phyloP scores from a whole-genome alignment of 2,329 filamentous ascomycete species.

The Fragosphaeria purpurea region DNA sequence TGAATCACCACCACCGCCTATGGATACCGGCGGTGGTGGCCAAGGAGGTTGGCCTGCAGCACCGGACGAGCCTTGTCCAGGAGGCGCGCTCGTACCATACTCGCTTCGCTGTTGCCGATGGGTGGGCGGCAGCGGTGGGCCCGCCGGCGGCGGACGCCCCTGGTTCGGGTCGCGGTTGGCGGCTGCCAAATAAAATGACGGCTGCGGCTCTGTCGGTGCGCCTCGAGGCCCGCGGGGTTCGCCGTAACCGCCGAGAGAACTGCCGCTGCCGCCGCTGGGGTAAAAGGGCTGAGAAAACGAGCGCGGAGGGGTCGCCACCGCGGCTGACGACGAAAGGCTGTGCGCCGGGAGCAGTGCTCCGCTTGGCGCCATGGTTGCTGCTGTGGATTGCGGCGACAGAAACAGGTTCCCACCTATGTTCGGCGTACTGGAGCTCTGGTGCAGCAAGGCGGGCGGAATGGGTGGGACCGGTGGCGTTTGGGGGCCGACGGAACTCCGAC shows the following conservation, averaged over 20 bases:
- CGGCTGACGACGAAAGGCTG: neutral
- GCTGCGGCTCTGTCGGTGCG: neutral
- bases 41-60: too few species aligned
- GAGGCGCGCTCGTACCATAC: too few species aligned
- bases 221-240: neutral
- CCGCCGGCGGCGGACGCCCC: too few species aligned
- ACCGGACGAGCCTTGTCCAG: too few species aligned
- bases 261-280: neutral
- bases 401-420: neutral
- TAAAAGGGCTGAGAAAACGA: conserved; percentile 13
- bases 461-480: conserved; percentile 8
- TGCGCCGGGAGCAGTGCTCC: too few species aligned
- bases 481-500: neutral
- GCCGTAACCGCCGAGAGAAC: neutral
- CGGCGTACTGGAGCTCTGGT: conserved; percentile 5
- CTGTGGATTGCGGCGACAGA: too few species aligned
- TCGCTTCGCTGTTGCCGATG: neutral
- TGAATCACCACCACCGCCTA: too few species aligned
- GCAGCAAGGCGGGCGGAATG: conserved; percentile 1
- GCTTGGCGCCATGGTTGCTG: too few species aligned
- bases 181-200: neutral
- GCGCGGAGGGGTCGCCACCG: conserved; percentile 11
- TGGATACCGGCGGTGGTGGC: too few species aligned
- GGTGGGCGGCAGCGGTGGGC: neutral
- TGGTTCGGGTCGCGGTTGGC: neutral